Evolutionary conservation across 2,329 filamentous ascomycete species (phyloP).

Genomic region (Curvularia eragrostidis): DNA sequence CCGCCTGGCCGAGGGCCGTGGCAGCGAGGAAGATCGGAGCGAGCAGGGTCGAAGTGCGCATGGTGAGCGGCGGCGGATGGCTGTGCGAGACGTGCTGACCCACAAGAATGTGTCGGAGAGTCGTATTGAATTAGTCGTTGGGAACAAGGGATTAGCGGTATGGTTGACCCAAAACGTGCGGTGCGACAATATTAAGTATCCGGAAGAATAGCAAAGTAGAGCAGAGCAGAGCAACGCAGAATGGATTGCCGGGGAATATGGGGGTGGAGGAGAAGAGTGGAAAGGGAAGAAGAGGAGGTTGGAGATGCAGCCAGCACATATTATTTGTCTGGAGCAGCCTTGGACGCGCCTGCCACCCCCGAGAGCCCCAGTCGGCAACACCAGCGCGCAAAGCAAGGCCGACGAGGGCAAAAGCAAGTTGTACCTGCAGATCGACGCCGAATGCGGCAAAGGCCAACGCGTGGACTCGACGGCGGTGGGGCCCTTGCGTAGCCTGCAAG

Average conservation of each 20-base stretch:
- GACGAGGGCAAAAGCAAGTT: conserved; percentile 12
- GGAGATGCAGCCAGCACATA: conserved; percentile 15
- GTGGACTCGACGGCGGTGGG: conserved; percentile 5
- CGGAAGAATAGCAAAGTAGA: background rate
- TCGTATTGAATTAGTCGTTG: conserved; percentile 1
- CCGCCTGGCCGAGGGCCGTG: conserved; percentile 34
- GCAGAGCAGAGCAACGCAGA: background rate
- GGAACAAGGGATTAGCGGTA: background rate
- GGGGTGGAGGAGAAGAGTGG: background rate
- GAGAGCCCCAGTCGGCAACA: background rate
- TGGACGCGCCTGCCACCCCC: conserved; percentile 8
- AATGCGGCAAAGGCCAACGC: conserved; percentile 15
- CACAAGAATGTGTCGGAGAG: conserved; percentile 3
- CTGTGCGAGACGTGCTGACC: conserved; percentile 5
- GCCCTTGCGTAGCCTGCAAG: conserved; percentile 12
- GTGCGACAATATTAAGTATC: background rate
- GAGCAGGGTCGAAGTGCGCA: conserved; percentile 39
- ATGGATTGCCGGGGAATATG: background rate
- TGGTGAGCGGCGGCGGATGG: conserved; percentile 23
- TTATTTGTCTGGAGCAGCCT: conserved; percentile 26
- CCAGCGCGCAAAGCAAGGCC: conserved; percentile 20
- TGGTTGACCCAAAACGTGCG: background rate
- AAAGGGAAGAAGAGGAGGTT: conserved; percentile 12
- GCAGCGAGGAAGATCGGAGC: conserved; percentile 40
- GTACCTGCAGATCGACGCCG: conserved; percentile 22